Evolutionary conservation across 1,284 basidiomycete genomes (phyloP), one percentile per base, ranked within the genome.

Genomic region (Mycena sp.): DNA sequence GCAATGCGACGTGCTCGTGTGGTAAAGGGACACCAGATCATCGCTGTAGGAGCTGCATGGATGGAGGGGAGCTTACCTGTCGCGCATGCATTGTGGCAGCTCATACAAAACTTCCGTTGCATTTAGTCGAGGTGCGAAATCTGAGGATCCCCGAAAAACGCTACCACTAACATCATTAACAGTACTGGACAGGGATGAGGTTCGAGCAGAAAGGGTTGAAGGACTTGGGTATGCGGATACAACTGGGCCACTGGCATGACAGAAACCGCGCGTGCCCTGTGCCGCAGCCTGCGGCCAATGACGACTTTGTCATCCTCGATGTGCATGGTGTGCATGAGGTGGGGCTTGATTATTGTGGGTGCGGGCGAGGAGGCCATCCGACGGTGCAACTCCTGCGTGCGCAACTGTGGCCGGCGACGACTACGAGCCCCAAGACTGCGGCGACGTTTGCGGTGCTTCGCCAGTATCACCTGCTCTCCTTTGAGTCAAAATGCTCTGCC

Each of bases 321-420:
- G 34, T 59, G 0, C 75, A 74, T 52, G 76, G 78, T 3, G 72
- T 82, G 6, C 80, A 81, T 34, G 11, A 72, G 4, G 71, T 82
- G 18, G 54, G n/a, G 10, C 9, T 81, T 1, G 73, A 78, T 50
- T 82, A 80, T 70, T 82, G 81, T 57, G 72, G 70, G 16, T 82
- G 80, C 55, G 48, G 39, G 41, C 16, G 16, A 4, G 70, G 25
- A 13, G 54, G n/a, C 46, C 68, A 20, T 4, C 48, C 18, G 48
- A 62, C 62, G 3, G 57, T 67, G 14, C 76, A 77, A 54, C 72
- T 77, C 11, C 65, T 77, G 4, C 71, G 70, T 13, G 48, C 44
- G 9, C 54, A 62, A 11, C 67, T 71, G 22, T 77, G 62, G 25
- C 73, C 76, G 0, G 71, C 75, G 10, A 76, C 75, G 9, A 59